Evolutionary conservation across 768 basidiomycete species (phyloP).

Genomic region (Serendipita indica): DNA sequence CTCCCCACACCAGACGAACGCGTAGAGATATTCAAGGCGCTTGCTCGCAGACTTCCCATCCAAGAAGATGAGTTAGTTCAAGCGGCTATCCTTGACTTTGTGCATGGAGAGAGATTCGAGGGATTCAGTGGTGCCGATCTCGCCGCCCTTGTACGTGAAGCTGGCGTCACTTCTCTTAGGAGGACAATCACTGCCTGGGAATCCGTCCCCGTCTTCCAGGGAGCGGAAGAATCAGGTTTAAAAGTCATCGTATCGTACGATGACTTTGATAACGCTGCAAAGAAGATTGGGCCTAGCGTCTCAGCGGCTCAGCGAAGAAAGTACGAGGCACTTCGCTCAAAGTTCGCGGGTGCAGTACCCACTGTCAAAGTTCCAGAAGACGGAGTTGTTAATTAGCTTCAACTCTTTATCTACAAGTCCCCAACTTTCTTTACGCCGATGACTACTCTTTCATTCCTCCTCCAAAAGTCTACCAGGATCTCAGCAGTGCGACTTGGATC

Average conservation of each 20-base stretch:
- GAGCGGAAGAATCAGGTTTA: slow-evolving; percentile 11
- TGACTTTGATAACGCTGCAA: slow-evolving; percentile 63
- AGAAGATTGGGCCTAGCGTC: slow-evolving; percentile 80
- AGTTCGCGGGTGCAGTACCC: slow-evolving; percentile 62
- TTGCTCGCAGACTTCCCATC: slow-evolving; percentile 52
- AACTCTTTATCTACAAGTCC: slow-evolving; percentile 23
- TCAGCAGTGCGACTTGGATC: slow-evolving; percentile 69
- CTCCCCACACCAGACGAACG: slow-evolving; percentile 61
- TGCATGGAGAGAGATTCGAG: slow-evolving; percentile 45
- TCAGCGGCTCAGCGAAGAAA: slow-evolving; percentile 60
- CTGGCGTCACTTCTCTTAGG: slow-evolving; percentile 70
- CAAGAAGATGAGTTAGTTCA: slow-evolving; percentile 23
- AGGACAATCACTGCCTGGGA: slow-evolving; percentile 21
- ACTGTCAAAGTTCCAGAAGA: slow-evolving; percentile 4
- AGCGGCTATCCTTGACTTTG: slow-evolving; percentile 30
- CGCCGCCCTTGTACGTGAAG: slow-evolving; percentile 75
- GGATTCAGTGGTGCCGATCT: slow-evolving; percentile 90
- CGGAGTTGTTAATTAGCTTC: background rate
- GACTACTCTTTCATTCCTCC: slow-evolving; percentile 60
- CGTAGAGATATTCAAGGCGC: slow-evolving; percentile 66
- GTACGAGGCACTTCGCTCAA: slow-evolving; percentile 67
- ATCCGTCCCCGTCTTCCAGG: slow-evolving; percentile 11
- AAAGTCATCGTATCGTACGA: slow-evolving; percentile 36
- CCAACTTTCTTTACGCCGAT: slow-evolving; percentile 50
- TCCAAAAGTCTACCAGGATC: slow-evolving; percentile 80